phyloP scores from a whole-genome alignment of 1,284 basidiomycete genomes.

The Gymnopus androsaceus region DNA sequence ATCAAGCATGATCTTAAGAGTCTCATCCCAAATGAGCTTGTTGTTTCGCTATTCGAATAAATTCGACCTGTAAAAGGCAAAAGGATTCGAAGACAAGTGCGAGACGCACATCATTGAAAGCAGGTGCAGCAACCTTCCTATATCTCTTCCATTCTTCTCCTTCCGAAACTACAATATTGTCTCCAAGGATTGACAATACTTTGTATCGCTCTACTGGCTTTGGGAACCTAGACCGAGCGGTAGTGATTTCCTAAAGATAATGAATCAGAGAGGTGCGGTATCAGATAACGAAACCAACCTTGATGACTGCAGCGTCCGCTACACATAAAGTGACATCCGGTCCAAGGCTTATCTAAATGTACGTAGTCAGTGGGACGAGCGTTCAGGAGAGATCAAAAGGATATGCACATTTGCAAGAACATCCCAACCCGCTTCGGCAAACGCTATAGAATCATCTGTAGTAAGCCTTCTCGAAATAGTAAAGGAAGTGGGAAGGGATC shows the following conservation, averaged over 20 bases:
- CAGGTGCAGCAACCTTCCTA: constrained; percentile 41
- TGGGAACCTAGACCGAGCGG: constrained; percentile 12
- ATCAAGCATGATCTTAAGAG: constrained; percentile 43
- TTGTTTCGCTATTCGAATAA: constrained; percentile 58
- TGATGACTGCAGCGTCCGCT: constrained; percentile 4
- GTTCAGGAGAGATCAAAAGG: not conserved
- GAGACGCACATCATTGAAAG: constrained; percentile 41
- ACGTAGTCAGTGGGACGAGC: not conserved
- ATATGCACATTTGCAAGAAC: not conserved
- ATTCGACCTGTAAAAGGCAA: too few relatives aligned
- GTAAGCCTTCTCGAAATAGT: too few relatives aligned
- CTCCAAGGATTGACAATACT: constrained; percentile 36
- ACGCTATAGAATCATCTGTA: not conserved
- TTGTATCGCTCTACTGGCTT: constrained; percentile 27
- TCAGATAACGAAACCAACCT: not conserved
- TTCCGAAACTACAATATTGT: constrained; percentile 47
- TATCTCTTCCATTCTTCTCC: constrained; percentile 50
- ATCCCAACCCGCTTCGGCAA: constrained; percentile 2
- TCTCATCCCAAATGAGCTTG: constrained; percentile 59
- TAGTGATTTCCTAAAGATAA: constrained; percentile 6
- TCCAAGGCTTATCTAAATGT: not conserved
- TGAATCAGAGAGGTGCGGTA: too few relatives aligned
- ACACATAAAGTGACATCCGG: not conserved
- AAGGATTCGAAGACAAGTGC: too few relatives aligned
- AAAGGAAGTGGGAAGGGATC: not conserved